Evolutionary conservation across 345 rosid species (phyloP), one percentile per base, ranked within the genome.

Genomic region (Psidium friedrichsthalianum): DNA sequence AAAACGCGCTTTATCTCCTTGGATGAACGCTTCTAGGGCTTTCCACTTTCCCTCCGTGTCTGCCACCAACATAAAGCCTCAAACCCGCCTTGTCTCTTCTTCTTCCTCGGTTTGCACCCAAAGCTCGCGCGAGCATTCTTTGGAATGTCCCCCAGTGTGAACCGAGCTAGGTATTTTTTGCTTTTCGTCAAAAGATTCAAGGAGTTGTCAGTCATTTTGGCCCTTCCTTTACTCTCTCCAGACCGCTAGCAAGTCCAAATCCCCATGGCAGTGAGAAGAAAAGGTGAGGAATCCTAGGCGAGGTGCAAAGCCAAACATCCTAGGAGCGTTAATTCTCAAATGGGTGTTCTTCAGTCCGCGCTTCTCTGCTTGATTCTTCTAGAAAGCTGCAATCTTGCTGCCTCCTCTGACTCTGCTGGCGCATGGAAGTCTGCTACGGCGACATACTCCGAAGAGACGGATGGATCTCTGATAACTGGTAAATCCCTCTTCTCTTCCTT

Each of bases 351-450:
- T 74, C 88, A 87, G 51, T 57, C 83, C 89, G 42, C 78, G 21
- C 57, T 91, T 86, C 86, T 94, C 88, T 86, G 15, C 89, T 87
- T 94, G 51, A 55, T 92, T 83, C 83, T 90, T 24, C 64, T 81
- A 10, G 90, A 87, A 86, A 83, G 89, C 80, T 83, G 90, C 88
- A 86, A 53, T 85, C 83, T 81, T 86, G 86, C 82, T 82, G 89
- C 91, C 74, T 59, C 85, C 53, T 53, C 40, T 10, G 86, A 85
- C 58, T 84, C 90, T 53, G 90, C 90, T 11, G 89, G 87, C 69
- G 94, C 90, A 88, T 96, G 99, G 99, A 92, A 89, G 89, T 84
- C 98, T 81, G 98, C 99, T 47, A 94, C 99, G 0, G 98, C 99
- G 84, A 96, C 99, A 85, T 94, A 90, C 90, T 89, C 96, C 82